Evolutionary conservation across 208 protist species (phyloP).

Genomic region (Crithidia sp.): DNA sequence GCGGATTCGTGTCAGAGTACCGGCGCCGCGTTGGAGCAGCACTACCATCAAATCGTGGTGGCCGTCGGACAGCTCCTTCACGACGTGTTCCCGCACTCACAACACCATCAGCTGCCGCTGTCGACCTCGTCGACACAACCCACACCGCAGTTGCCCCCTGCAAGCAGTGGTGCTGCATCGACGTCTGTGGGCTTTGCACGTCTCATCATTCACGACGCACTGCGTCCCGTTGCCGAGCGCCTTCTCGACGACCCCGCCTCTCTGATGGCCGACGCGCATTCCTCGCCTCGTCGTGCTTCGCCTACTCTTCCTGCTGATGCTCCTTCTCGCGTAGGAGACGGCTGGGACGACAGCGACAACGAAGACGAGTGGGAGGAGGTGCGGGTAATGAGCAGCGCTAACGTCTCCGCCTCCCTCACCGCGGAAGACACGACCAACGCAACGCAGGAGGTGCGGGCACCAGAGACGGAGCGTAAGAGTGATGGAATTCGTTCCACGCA

Average conservation of each 20-base stretch:
- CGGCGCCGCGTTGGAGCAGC: no score
- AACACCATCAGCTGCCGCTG: no score
- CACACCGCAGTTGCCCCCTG: background rate
- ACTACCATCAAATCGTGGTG: background rate
- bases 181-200: conserved; percentile 6
- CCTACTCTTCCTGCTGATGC: background rate
- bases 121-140: background rate
- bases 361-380: conserved; percentile 20
- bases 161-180: background rate
- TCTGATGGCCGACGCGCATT: background rate
- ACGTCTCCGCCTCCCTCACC: background rate
- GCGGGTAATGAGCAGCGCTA: conserved; percentile 12
- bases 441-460: background rate
- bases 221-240: conserved; percentile 28
- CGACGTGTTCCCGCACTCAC: background rate
- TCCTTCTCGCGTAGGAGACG: background rate
- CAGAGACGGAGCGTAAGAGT: background rate
- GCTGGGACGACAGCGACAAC: conserved; percentile 12
- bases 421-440: background rate
- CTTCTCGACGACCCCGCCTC: conserved; percentile 18
- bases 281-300: no score
- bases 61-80: background rate
- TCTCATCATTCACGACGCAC: conserved; percentile 24
- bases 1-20: no score
- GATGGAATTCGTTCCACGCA: background rate